phyloP scores from a whole-genome alignment of 768 basidiomycete species.

The Tulasnella sp. region DNA sequence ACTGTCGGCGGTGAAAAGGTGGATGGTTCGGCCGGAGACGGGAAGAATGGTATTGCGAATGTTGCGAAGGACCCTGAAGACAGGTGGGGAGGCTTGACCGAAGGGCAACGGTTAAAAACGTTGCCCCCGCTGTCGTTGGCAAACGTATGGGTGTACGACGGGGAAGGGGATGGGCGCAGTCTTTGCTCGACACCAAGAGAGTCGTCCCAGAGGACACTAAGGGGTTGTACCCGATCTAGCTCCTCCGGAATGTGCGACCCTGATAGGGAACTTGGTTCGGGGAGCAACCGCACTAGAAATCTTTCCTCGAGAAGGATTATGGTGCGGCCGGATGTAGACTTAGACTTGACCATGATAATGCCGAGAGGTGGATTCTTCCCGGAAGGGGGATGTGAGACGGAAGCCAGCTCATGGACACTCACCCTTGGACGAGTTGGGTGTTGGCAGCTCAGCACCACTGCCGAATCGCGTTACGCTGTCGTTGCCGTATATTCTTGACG shows the following conservation, averaged over 20 bases:
- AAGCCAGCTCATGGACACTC: background rate
- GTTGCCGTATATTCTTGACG: background rate
- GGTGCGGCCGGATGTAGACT: background rate
- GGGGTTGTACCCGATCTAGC: background rate
- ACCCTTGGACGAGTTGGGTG: background rate
- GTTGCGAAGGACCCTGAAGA: background rate
- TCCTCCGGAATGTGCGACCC: background rate
- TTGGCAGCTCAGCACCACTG: background rate
- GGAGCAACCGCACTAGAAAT: background rate
- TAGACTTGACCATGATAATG: background rate
- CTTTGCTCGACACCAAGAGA: background rate
- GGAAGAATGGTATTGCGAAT: background rate
- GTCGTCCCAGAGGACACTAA: background rate
- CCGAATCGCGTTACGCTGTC: constrained; percentile 6
- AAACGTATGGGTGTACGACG: background rate
- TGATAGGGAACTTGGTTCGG: background rate
- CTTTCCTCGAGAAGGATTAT: background rate
- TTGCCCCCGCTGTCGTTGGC: background rate
- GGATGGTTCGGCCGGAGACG: background rate
- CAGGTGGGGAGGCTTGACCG: background rate
- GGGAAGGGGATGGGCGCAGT: background rate
- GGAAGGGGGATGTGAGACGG: background rate
- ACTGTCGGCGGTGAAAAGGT: background rate
- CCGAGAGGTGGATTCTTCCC: background rate
- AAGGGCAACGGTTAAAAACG: background rate